Percentiles rank a stretch among this genome's conserved stretches.
These are phyloP conservation scores for Solanum rostratum DNA, from an alignment of 257 asterid species.

Conservation along the genomic window DNA sequence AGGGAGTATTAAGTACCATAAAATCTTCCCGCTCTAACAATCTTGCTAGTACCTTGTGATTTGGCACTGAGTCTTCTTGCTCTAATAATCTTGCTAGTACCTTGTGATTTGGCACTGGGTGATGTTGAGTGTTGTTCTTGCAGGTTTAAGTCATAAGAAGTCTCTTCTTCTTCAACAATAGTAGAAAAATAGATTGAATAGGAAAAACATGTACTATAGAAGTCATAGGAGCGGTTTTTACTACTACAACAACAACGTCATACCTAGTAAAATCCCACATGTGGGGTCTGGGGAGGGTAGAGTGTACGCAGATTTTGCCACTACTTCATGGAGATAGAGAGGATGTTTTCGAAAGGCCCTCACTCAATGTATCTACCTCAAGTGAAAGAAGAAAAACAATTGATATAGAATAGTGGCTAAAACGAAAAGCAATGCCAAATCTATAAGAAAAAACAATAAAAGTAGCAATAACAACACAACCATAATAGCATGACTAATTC, in stretches of 20 bases:
- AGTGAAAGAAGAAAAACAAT: too few relatives aligned
- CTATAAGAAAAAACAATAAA: too few relatives aligned
- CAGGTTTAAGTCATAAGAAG: neutral
- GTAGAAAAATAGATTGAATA: neutral
- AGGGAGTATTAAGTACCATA: neutral
- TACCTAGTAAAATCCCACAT: too few relatives aligned
- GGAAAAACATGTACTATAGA: neutral
- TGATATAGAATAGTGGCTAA: too few relatives aligned
- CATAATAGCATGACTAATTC: too few relatives aligned
- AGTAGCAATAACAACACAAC: too few relatives aligned
- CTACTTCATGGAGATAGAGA: too few relatives aligned
- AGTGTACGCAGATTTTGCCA: too few relatives aligned
- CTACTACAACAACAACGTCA: neutral
- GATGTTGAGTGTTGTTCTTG: neutral
- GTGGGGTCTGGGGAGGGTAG: too few relatives aligned
- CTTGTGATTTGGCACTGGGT: neutral
- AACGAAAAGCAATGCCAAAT: too few relatives aligned
- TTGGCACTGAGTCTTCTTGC: neutral
- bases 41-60: neutral
- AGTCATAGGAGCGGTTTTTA: neutral
- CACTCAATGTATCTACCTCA: too few relatives aligned
- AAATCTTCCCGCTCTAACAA: neutral
- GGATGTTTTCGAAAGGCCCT: too few relatives aligned
- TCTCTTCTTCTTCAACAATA: neutral
- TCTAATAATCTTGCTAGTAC: neutral